Conservation (phyloP, 1,284 basidiomycete species). For the Mrakiaceae sp. region DNA sequence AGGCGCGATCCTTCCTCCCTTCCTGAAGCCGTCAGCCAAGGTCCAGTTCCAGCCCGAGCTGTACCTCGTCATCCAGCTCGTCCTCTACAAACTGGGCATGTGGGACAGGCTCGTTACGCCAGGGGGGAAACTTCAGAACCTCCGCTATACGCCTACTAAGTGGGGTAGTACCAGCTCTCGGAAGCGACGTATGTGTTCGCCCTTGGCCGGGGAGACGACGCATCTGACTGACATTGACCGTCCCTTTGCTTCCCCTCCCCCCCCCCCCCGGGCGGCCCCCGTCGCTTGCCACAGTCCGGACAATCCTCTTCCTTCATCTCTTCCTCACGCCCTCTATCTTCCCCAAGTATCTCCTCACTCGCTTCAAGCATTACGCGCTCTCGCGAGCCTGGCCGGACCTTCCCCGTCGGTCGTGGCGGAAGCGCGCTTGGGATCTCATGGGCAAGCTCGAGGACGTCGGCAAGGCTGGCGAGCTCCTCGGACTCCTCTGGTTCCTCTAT, state of each 20-base stretch:
- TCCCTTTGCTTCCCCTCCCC: neutral
- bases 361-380: constrained; percentile 62
- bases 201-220: constrained; percentile 5
- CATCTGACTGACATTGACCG: constrained; percentile 1
- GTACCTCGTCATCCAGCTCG: constrained; percentile 56
- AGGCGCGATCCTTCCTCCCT: no score
- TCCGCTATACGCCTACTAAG: constrained; percentile 36
- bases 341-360: constrained; percentile 64
- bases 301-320: constrained; percentile 54
- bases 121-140: constrained; percentile 80
- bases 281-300: constrained; percentile 21
- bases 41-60: constrained; percentile 71
- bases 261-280: constrained; percentile 12
- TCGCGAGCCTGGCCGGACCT: constrained; percentile 81
- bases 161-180: neutral
- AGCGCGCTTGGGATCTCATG: constrained; percentile 64
- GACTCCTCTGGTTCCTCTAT: constrained; percentile 74
- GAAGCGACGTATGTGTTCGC: constrained; percentile 39
- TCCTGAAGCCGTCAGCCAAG: constrained; percentile 47
- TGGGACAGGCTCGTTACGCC: constrained; percentile 76
- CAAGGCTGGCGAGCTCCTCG: constrained; percentile 52
- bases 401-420: constrained; percentile 60
- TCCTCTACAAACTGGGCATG: constrained; percentile 70
- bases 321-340: constrained; percentile 53
- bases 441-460: constrained; percentile 52